A percentile compares a stretch with the other conserved stretches of the same genome.
These are phyloP conservation scores for Collybia sp. DNA, from an alignment of 768 basidiomycete species.

Conservation along the genomic window DNA sequence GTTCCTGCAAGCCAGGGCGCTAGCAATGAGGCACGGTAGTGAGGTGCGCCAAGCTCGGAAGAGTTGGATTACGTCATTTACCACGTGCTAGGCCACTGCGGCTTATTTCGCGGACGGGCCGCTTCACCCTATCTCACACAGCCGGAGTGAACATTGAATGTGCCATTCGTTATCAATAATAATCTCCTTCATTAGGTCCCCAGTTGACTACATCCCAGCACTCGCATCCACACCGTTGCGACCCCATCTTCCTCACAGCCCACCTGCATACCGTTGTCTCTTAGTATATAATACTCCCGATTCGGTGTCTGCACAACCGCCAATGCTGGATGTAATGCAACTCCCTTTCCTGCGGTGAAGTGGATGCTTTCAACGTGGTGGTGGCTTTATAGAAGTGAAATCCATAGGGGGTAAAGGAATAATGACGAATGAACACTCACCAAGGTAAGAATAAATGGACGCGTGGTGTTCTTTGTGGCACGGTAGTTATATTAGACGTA, in stretches of 20 bases:
- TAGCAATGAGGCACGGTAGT: too few species aligned
- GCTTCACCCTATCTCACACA: too few species aligned
- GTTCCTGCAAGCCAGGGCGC: too few species aligned
- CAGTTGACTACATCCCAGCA: conserved; percentile 41
- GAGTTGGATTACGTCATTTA: too few species aligned
- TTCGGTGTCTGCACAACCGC: conserved; percentile 68
- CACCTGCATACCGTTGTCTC: conserved; percentile 74
- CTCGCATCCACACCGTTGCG: conserved; percentile 52
- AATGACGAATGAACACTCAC: conserved; percentile 34
- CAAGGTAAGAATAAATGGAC: conserved; percentile 63
- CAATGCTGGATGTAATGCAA: conserved; percentile 52
- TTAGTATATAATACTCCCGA: conserved; percentile 65
- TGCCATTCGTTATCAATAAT: too few species aligned
- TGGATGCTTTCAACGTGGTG: conserved; percentile 78
- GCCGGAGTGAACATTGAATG: too few species aligned
- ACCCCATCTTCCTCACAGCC: conserved; percentile 76
- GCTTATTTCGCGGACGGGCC: too few species aligned
- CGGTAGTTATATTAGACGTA: conserved; percentile 10
- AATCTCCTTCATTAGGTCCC: neutral
- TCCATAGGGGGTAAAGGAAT: neutral
- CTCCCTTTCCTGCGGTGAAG: conserved; percentile 39
- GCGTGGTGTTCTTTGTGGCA: conserved; percentile 15
- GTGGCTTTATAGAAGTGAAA: conserved; percentile 38
- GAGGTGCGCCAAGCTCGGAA: too few species aligned
- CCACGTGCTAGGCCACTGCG: too few species aligned